Percentiles rank a stretch among this genome's conserved stretches.
phyloP scores from a whole-genome alignment of 768 basidiomycete genomes.

The Termitomyces titanicus region DNA sequence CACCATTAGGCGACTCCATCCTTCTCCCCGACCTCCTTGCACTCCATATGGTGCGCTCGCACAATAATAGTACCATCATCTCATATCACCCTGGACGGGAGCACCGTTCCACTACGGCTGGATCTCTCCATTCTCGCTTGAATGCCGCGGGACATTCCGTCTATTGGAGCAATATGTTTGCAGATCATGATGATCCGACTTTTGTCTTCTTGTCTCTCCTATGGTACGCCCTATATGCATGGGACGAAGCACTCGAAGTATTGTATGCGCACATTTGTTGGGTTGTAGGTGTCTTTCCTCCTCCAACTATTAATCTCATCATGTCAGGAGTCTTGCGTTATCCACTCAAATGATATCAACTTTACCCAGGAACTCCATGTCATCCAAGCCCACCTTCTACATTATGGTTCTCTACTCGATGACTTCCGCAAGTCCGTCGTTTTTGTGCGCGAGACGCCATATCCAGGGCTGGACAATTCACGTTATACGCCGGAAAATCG shows the following conservation, averaged over 20 bases:
- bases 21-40: constrained; percentile 48
- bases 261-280: constrained; percentile 48
- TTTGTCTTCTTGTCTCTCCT: constrained; percentile 49
- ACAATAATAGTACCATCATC: constrained; percentile 35
- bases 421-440: constrained; percentile 50
- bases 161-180: constrained; percentile 44
- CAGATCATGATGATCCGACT: constrained; percentile 43
- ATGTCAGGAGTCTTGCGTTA: constrained; percentile 41
- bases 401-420: constrained; percentile 49
- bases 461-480: constrained; percentile 39
- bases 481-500: constrained; percentile 11
- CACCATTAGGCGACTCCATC: constrained; percentile 25
- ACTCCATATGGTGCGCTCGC: constrained; percentile 49
- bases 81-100: constrained; percentile 37
- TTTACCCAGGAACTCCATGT: constrained; percentile 53
- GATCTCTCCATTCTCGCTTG: constrained; percentile 32
- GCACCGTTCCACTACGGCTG: constrained; percentile 31
- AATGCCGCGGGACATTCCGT: constrained; percentile 36
- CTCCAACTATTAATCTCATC: neutral
- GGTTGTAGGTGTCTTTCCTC: constrained; percentile 29
- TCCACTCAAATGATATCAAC: constrained; percentile 33
- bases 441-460: constrained; percentile 44
- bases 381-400: constrained; percentile 54
- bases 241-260: constrained; percentile 54
- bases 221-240: constrained; percentile 60